Evolutionary conservation across 2,329 filamentous ascomycete species (phyloP).

Genomic region (Penicillium brasilianum): DNA sequence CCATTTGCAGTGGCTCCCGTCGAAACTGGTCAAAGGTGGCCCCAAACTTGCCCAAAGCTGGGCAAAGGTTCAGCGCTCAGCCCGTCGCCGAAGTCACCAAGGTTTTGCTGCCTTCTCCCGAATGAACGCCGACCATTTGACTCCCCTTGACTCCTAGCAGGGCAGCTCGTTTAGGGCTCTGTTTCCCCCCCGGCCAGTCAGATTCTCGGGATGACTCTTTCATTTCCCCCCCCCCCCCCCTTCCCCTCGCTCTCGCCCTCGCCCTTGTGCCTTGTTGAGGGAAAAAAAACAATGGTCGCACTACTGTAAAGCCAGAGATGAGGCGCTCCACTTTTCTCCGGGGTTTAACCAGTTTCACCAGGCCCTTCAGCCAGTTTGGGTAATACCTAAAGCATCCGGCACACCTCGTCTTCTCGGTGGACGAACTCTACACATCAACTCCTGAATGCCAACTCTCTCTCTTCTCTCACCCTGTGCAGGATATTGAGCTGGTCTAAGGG

Average conservation of each 20-base stretch:
- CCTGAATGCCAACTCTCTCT: not conserved
- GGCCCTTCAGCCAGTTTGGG: constrained; percentile 8
- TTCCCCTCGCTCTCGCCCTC: not conserved
- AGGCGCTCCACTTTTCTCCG: constrained; percentile 11
- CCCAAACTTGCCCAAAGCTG: not conserved
- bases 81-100: not conserved
- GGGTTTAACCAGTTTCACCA: not conserved
- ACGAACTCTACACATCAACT: not conserved
- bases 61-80: not conserved
- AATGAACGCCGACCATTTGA: constrained; percentile 6
- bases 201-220: not conserved
- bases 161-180: not conserved
- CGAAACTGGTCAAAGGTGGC: not conserved
- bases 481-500: not conserved
- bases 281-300: not conserved
- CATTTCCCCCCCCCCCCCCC: not conserved
- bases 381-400: constrained; percentile 6
- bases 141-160: not conserved
- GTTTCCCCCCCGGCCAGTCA: constrained; percentile 5
- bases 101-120: not conserved
- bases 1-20: not conserved
- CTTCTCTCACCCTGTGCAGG: not conserved
- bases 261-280: constrained; percentile 1
- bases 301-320: not conserved
- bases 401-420: constrained; percentile 3